phyloP scores from a whole-genome alignment of 495 filamentous ascomycete genomes.

The Tuber aestivum region DNA sequence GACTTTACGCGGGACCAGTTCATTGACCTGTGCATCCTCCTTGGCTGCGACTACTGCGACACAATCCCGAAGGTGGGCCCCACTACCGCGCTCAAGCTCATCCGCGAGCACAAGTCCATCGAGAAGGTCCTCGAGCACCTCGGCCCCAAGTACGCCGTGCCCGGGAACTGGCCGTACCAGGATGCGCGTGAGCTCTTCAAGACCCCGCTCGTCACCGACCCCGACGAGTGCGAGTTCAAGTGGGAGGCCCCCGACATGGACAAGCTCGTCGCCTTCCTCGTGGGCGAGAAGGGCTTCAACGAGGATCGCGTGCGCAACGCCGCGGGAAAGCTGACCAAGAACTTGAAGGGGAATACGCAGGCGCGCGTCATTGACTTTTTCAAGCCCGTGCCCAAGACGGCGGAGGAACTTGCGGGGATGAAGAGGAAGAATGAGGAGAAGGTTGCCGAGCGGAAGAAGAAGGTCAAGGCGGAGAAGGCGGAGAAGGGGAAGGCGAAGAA shows the following conservation, averaged over 20 bases:
- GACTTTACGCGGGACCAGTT: slow-evolving; percentile 86
- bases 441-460: slow-evolving; percentile 83
- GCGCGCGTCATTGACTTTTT: slow-evolving; percentile 93
- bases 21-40: slow-evolving; percentile 93
- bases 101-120: slow-evolving; percentile 78
- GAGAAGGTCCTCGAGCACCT: slow-evolving; percentile 79
- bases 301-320: slow-evolving; percentile 82
- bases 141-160: slow-evolving; percentile 71
- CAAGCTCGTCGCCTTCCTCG: slow-evolving; percentile 79
- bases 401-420: slow-evolving; percentile 68
- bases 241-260: slow-evolving; percentile 92
- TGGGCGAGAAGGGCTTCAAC: slow-evolving; percentile 90
- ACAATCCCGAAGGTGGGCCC: slow-evolving; percentile 91
- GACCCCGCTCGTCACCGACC: slow-evolving; percentile 79
- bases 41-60: slow-evolving; percentile 96
- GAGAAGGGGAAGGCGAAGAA: slow-evolving; percentile 89
- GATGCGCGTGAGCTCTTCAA: slow-evolving; percentile 90
- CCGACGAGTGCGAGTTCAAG: slow-evolving; percentile 89
- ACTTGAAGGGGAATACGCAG: slow-evolving; percentile 81
- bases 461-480: slow-evolving; percentile 78
- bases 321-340: slow-evolving; percentile 73
- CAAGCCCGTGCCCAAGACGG: slow-evolving; percentile 83
- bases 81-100: slow-evolving; percentile 81
- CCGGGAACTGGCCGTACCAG: slow-evolving; percentile 87
- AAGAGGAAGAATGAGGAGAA: slow-evolving; percentile 94